Percentiles rank a stretch among this genome's conserved stretches.
These are phyloP conservation scores for Mariannaea sp. DNA, from an alignment of 2,329 filamentous ascomycete genomes.

Conservation along the genomic window DNA sequence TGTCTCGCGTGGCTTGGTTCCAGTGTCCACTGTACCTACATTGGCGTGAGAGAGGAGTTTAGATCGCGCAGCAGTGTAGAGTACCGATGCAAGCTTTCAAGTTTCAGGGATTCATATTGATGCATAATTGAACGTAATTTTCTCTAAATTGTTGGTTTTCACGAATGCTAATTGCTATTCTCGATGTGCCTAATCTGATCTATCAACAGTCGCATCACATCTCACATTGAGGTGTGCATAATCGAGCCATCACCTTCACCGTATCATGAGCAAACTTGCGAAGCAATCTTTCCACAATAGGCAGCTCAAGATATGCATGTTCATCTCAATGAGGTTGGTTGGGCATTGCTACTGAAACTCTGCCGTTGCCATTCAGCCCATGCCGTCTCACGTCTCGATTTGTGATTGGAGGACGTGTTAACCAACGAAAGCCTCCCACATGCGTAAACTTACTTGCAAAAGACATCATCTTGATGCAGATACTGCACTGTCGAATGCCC, in stretches of 20 bases:
- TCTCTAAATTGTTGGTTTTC: too few relatives aligned
- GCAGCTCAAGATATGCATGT: background rate
- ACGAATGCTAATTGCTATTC: too few relatives aligned
- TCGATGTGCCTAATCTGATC: background rate
- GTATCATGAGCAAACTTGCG: background rate
- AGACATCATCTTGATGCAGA: background rate
- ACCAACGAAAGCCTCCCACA: too few relatives aligned
- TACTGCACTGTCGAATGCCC: background rate
- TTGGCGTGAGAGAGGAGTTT: background rate
- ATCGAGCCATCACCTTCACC: background rate
- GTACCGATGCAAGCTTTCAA: background rate
- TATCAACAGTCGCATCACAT: background rate
- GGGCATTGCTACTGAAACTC: too few relatives aligned
- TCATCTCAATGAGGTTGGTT: too few relatives aligned
- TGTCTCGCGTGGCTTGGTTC: background rate
- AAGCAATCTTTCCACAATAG: background rate
- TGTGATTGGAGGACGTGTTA: too few relatives aligned
- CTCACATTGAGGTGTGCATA: background rate
- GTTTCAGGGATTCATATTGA: background rate
- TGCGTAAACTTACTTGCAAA: too few relatives aligned
- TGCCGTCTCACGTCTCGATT: too few relatives aligned
- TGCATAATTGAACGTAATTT: too few relatives aligned
- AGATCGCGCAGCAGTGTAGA: slow-evolving; percentile 1
- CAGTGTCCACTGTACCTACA: background rate
- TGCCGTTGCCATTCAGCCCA: too few relatives aligned